phyloP scores from a whole-genome alignment of 805 yeast genomes.

The Ogataea saltuana region DNA sequence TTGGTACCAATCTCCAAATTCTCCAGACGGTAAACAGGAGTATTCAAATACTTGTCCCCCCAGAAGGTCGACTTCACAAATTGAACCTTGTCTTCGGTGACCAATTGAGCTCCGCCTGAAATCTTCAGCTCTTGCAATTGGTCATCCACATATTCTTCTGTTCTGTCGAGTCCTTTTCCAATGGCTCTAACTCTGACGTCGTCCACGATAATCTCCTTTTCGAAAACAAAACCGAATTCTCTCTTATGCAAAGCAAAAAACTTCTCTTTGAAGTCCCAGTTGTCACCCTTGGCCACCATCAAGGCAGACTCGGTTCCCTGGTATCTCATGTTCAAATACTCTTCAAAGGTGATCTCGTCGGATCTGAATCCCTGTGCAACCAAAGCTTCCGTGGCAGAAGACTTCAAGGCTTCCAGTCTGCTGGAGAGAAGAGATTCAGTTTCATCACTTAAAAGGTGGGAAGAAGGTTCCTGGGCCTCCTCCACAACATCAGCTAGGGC shows the following conservation, averaged over 20 bases:
- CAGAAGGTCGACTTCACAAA: constrained; percentile 56
- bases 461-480: constrained; percentile 75
- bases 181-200: constrained; percentile 75
- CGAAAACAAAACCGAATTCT: constrained; percentile 73
- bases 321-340: constrained; percentile 74
- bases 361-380: constrained; percentile 53
- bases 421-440: constrained; percentile 39
- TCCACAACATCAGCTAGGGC: constrained; percentile 82
- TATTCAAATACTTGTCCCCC: constrained; percentile 47
- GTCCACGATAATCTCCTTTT: constrained; percentile 61
- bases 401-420: constrained; percentile 47
- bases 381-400: constrained; percentile 44
- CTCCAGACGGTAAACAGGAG: constrained; percentile 59
- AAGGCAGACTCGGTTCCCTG: constrained; percentile 88
- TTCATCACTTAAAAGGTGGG: constrained; percentile 40
- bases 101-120: constrained; percentile 24
- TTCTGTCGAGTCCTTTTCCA: constrained; percentile 54
- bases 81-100: constrained; percentile 30
- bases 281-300: constrained; percentile 49
- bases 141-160: constrained; percentile 46
- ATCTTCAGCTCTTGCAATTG: constrained; percentile 45
- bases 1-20: constrained; percentile 52
- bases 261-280: constrained; percentile 40
- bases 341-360: constrained; percentile 53
- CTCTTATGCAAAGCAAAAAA: constrained; percentile 59